Evolutionary conservation across 2,329 filamentous ascomycete species (phyloP).

Genomic region (Aspergillus versicolor): DNA sequence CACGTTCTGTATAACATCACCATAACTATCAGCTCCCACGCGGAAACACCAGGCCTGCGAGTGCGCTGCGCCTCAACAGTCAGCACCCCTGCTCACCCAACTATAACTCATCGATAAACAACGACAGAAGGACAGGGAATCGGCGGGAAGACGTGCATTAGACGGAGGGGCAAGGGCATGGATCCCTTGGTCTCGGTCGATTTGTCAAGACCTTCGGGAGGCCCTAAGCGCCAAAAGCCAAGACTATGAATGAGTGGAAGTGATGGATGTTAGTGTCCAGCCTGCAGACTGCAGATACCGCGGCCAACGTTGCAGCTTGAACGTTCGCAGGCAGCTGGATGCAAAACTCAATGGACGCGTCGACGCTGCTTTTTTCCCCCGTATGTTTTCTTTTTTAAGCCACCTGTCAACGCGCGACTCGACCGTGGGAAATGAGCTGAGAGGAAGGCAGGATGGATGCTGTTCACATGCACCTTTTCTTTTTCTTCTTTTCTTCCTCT

Average conservation of each 20-base stretch:
- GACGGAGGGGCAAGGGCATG: constrained; percentile 1
- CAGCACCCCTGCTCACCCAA: background rate
- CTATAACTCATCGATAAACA: constrained; percentile 5
- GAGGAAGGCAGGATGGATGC: background rate
- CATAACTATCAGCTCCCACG: background rate
- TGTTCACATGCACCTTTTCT: background rate
- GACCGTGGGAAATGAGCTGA: constrained; percentile 1
- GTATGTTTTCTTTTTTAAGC: constrained; percentile 8
- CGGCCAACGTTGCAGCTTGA: background rate
- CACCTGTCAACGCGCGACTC: constrained; percentile 13
- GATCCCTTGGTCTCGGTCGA: constrained; percentile 11
- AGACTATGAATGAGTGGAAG: no score
- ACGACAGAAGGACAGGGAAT: constrained; percentile 20
- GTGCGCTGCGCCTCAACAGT: background rate
- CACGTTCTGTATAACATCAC: background rate
- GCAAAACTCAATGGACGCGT: background rate
- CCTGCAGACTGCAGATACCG: background rate
- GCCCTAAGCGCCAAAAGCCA: background rate
- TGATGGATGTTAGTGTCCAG: background rate
- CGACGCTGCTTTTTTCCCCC: background rate
- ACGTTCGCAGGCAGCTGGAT: background rate
- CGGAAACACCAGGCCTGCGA: background rate
- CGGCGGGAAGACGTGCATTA: constrained; percentile 22
- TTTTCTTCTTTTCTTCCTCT: no score
- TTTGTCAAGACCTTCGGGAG: constrained; percentile 7